A percentile compares a stretch with the other conserved stretches of the same genome.
phyloP scores from a whole-genome alignment of 805 yeast species.

The Brettanomyces bruxellensis region DNA sequence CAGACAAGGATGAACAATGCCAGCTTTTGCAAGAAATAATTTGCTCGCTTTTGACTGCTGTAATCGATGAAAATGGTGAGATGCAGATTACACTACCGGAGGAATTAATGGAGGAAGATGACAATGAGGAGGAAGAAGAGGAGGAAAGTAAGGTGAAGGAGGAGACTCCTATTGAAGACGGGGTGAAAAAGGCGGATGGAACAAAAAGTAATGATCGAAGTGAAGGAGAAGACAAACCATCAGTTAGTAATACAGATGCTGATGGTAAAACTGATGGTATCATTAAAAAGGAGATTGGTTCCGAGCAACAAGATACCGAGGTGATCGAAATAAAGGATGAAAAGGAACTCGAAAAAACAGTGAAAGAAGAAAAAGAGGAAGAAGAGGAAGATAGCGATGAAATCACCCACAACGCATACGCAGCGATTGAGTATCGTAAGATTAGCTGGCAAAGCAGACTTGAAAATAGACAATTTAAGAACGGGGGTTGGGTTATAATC shows the following conservation, averaged over 20 bases:
- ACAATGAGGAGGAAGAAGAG: conserved; percentile 14
- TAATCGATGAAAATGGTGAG: conserved; percentile 34
- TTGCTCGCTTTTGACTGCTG: conserved; percentile 51
- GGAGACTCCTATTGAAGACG: conserved; percentile 14
- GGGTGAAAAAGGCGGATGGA: not conserved
- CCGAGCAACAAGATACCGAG: not conserved
- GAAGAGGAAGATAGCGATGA: conserved; percentile 17
- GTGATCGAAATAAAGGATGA: not conserved
- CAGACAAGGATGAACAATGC: conserved; percentile 36
- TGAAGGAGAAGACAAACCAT: no score
- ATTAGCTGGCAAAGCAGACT: conserved; percentile 72
- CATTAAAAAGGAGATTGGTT: not conserved
- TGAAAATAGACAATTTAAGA: conserved; percentile 62
- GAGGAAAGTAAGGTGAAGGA: conserved; percentile 10
- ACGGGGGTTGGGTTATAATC: conserved; percentile 80
- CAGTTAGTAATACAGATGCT: no score
- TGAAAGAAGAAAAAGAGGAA: not conserved
- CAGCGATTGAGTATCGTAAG: conserved; percentile 46
- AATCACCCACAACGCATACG: conserved; percentile 34
- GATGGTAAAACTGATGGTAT: conserved; percentile 1
- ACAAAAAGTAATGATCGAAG: conserved; percentile 9
- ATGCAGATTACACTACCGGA: conserved; percentile 19
- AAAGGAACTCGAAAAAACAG: not conserved
- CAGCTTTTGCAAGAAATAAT: conserved; percentile 56
- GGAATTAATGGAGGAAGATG: conserved; percentile 16